Evolutionary conservation across 768 basidiomycete species (phyloP), one percentile per base, ranked within the genome.

Genomic region (Solioccasus polychromus): DNA sequence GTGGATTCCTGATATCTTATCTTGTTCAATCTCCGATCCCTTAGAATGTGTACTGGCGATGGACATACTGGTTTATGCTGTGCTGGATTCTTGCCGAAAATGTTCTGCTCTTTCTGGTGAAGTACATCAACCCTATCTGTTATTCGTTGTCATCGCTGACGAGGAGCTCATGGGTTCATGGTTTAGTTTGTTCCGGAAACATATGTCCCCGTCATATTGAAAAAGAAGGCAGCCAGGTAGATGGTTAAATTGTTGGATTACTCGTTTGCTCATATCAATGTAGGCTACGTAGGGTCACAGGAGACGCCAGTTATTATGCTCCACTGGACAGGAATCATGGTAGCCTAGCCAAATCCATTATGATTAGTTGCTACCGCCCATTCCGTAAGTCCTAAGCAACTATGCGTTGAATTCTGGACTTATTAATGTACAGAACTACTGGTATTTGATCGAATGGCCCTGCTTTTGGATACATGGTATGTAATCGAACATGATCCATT

Each of bases 51-150:
- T 55, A 74, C 36, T 87, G 85, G 86, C 66, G 85, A 48, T 92
- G 88, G 89, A 88, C 87, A 0, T 92, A 83, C 66, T 79, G 82
- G 45, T 65, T 85, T 14, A 60, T 84, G 45, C 49, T 83, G 2
- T 85, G 85, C 18, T 92, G 89, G 91, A 71, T 76, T 1, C 79
- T 77, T 38, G 65, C 65, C 3, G 74, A 88, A 60, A 62, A 73
- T 8, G 39, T 76, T 8, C 67, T 77, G 0, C 64, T 92, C 8
- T 57, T 80, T 37, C 19, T 77, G 34, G 83, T 83, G 51, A 53
- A 75, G 63, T 10, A 19, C 11, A 10, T 10, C 9, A 4, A 19
- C 15, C 15, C 1, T 14, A 3, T 29, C n/a, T 10, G 18, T 18
- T 8, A 14, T 20, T 25, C 15, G 12, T 11, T 11, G 8, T 19